These are phyloP conservation scores for Calocybe gangraenosa DNA, from an alignment of 768 basidiomycete genomes.

Conservation along the genomic window DNA sequence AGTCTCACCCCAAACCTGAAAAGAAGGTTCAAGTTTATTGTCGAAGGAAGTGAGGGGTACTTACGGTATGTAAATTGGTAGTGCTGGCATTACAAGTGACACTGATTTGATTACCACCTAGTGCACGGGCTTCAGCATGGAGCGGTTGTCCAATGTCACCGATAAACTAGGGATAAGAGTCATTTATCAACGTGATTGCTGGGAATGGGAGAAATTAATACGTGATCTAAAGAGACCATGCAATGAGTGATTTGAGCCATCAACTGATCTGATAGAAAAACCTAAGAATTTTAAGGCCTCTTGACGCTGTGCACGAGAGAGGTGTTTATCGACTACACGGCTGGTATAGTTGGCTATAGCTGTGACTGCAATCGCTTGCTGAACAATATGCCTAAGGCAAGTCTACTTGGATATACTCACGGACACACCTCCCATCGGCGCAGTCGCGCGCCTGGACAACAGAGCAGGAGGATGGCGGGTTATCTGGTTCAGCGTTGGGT, in stretches of 20 bases:
- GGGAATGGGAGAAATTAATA: conserved; percentile 14
- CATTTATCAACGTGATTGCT: neutral
- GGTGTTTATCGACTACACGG: conserved; percentile 38
- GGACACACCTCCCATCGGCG: conserved; percentile 30
- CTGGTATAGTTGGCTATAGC: conserved; percentile 57
- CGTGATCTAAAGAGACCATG: conserved; percentile 23
- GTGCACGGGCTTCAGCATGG: conserved; percentile 38
- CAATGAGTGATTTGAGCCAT: too few species aligned
- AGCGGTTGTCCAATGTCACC: conserved; percentile 49
- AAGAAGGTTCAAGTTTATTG: neutral
- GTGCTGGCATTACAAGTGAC: conserved; percentile 34
- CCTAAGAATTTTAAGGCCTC: conserved; percentile 53
- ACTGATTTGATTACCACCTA: conserved; percentile 41
- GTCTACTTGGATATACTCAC: conserved; percentile 29
- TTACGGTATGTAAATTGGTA: conserved; percentile 42
- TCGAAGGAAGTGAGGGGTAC: conserved; percentile 8
- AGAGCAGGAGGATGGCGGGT: conserved; percentile 44
- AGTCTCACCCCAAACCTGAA: conserved; percentile 32
- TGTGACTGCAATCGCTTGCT: conserved; percentile 28
- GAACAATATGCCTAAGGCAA: neutral
- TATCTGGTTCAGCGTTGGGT: conserved; percentile 22
- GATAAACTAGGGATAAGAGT: conserved; percentile 28
- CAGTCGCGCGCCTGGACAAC: conserved; percentile 46
- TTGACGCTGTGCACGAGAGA: conserved; percentile 38
- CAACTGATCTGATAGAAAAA: conserved; percentile 12